Evolutionary conservation across 805 yeast genomes (phyloP).

Genomic region (Schizosaccharomyces lindneri): DNA sequence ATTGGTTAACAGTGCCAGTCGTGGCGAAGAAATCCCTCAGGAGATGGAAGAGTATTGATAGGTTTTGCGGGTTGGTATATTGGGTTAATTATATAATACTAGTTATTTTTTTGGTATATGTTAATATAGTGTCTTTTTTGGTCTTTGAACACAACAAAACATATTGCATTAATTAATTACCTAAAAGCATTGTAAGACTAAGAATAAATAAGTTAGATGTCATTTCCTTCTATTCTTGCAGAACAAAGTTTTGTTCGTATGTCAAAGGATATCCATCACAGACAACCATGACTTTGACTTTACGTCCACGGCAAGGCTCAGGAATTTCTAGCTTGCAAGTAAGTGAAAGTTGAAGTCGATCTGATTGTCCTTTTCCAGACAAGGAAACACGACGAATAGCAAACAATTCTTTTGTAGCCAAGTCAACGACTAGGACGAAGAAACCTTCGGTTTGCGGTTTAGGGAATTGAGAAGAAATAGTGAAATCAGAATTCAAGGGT

Average conservation of each 20-base stretch:
- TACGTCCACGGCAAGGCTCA: not conserved
- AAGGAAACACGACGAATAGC: constrained; percentile 1
- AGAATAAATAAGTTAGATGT: too few relatives aligned
- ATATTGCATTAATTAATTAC: too few relatives aligned
- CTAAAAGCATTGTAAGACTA: too few relatives aligned
- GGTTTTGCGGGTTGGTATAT: not conserved
- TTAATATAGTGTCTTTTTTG: not conserved
- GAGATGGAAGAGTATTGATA: not conserved
- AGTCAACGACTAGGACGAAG: constrained; percentile 44
- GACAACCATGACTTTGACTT: not conserved
- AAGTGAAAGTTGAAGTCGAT: not conserved
- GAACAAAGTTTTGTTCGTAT: not conserved
- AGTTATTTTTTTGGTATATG: not conserved
- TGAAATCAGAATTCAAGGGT: constrained; percentile 25
- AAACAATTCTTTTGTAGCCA: constrained; percentile 23
- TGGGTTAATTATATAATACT: not conserved
- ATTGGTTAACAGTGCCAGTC: constrained; percentile 54
- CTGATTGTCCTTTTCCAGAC: not conserved
- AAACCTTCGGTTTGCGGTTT: constrained; percentile 83
- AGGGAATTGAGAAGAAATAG: constrained; percentile 61
- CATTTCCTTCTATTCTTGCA: not conserved
- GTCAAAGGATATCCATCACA: not conserved
- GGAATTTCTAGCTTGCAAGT: not conserved
- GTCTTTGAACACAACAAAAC: too few relatives aligned
- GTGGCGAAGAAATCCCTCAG: constrained; percentile 5